Percentiles rank a stretch among this genome's conserved stretches.
Evolutionary conservation across 2,329 filamentous ascomycete genomes (phyloP).

Genomic region (Furcasterigmium furcatum): DNA sequence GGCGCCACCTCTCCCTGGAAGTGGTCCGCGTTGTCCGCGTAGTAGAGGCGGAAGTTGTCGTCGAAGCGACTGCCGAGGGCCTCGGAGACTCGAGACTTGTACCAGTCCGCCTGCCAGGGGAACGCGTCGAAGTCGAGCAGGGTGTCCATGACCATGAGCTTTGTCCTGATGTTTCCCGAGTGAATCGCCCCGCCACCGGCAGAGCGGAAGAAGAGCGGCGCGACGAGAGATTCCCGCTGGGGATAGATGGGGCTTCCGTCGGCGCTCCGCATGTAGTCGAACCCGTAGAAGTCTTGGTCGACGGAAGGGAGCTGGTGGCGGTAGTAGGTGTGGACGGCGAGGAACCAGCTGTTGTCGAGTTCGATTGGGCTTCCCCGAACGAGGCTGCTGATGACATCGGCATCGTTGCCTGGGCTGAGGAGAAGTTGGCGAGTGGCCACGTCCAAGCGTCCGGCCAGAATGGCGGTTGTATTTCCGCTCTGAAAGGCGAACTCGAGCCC

Average conservation of each 20-base stretch:
- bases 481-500: neutral
- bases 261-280: constrained; percentile 2
- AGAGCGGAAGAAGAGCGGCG: neutral
- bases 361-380: too few relatives aligned
- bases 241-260: constrained; percentile 9
- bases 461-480: neutral
- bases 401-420: neutral
- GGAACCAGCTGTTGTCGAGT: constrained; percentile 10
- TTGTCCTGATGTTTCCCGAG: constrained; percentile 11
- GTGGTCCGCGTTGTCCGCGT: constrained; percentile 15
- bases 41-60: constrained; percentile 15
- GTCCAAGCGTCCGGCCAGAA: too few relatives aligned
- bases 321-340: constrained; percentile 10
- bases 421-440: too few relatives aligned
- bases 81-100: constrained; percentile 8
- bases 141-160: constrained; percentile 15
- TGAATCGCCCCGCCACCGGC: constrained; percentile 4
- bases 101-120: constrained; percentile 20
- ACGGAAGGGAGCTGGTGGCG: constrained; percentile 11
- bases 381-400: neutral
- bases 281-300: constrained; percentile 5
- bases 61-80: constrained; percentile 7
- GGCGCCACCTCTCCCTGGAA: neutral
- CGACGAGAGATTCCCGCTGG: constrained; percentile 6
- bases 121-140: constrained; percentile 16